phyloP scores from a whole-genome alignment of 2,329 filamentous ascomycete species.

The Cladosporium phlei region DNA sequence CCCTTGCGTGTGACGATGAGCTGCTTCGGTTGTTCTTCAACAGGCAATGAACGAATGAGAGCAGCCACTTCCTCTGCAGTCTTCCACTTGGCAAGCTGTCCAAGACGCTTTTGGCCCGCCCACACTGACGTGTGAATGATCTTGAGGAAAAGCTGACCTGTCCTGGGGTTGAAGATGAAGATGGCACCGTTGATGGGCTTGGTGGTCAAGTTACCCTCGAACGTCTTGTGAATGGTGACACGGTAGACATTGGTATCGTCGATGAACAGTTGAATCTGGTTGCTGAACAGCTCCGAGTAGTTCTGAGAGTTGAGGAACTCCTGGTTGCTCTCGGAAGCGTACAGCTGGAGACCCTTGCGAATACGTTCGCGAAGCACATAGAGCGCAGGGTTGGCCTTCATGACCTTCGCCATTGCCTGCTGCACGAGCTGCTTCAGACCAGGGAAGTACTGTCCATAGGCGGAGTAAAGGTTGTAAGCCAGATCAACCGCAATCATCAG shows the following conservation, averaged over 20 bases:
- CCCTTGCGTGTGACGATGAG: conserved; percentile 97
- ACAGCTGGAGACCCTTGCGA: conserved; percentile 93
- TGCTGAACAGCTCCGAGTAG: conserved; percentile 98
- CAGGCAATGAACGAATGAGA: conserved; percentile 87
- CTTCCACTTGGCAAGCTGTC: conserved; percentile 98
- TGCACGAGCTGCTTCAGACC: conserved; percentile 92
- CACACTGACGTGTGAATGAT: conserved; percentile 99
- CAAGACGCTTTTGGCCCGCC: conserved; percentile 98
- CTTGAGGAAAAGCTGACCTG: conserved; percentile 95
- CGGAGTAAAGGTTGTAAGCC: conserved; percentile 96
- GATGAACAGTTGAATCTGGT: conserved; percentile 97
- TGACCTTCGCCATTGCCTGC: conserved; percentile 98
- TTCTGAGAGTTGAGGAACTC: conserved; percentile 99
- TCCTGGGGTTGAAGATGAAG: conserved; percentile 99
- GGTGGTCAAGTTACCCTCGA: conserved; percentile 96
- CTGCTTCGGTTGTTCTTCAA: conserved; percentile 98
- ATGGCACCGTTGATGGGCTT: conserved; percentile 99
- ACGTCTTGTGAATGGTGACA: conserved; percentile 99
- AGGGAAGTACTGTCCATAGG: conserved; percentile 98
- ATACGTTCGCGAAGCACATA: conserved; percentile 98
- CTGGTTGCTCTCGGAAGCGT: conserved; percentile 97
- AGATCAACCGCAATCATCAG: conserved; percentile 97
- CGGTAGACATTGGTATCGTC: conserved; percentile 99
- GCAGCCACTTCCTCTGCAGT: conserved; percentile 99
- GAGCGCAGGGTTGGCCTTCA: conserved; percentile 97